phyloP scores from a whole-genome alignment of 768 basidiomycete genomes.

The Termitomyces sp. region DNA sequence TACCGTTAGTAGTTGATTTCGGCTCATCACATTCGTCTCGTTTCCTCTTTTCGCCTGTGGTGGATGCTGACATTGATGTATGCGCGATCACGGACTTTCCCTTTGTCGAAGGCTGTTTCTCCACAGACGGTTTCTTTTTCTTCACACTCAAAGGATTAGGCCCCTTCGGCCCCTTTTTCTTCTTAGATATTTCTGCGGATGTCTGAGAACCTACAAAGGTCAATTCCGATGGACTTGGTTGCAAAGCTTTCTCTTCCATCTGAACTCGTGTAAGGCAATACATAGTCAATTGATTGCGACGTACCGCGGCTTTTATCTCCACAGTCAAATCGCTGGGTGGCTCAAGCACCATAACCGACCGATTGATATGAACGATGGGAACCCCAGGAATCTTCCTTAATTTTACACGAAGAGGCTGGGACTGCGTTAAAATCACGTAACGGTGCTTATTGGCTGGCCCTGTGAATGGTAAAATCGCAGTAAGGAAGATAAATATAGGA shows the following conservation, averaged over 20 bases:
- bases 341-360: slow-evolving; percentile 89
- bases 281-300: slow-evolving; percentile 12
- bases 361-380: slow-evolving; percentile 88
- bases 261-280: slow-evolving; percentile 19
- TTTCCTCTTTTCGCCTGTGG: slow-evolving; percentile 24
- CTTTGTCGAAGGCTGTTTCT: slow-evolving; percentile 5
- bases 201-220: slow-evolving; percentile 32
- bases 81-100: slow-evolving; percentile 26
- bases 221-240: slow-evolving; percentile 43
- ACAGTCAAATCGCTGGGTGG: slow-evolving; percentile 81
- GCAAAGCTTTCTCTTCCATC: slow-evolving; percentile 61
- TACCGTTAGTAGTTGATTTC: neutral
- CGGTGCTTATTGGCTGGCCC: slow-evolving; percentile 87
- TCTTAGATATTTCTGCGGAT: slow-evolving; percentile 31
- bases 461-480: slow-evolving; percentile 19
- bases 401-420: slow-evolving; percentile 58
- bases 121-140: slow-evolving; percentile 57
- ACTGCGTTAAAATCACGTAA: slow-evolving; percentile 87
- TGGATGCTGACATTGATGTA: slow-evolving; percentile 24
- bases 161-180: slow-evolving; percentile 70
- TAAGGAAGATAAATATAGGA: neutral
- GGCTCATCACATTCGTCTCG: slow-evolving; percentile 4
- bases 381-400: slow-evolving; percentile 77
- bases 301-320: slow-evolving; percentile 55
- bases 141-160: slow-evolving; percentile 93